A percentile compares a stretch with the other conserved stretches of the same genome.
phyloP scores from a whole-genome alignment of 257 asterid species.

The Hygrophila difformis region DNA sequence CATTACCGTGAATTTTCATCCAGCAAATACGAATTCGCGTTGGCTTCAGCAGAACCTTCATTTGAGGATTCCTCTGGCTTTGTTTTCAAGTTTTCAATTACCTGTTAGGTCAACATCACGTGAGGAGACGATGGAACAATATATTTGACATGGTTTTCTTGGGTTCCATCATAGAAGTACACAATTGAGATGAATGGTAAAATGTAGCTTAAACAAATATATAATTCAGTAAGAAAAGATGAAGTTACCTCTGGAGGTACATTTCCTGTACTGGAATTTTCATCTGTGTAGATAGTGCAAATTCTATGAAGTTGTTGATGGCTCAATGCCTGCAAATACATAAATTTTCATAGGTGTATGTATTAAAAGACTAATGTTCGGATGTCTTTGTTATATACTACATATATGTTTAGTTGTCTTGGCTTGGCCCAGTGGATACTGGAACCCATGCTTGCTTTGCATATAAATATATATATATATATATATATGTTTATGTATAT shows the following conservation, averaged over 20 bases:
- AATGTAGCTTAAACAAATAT: background rate
- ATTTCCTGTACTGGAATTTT: conserved; percentile 34
- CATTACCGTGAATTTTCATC: conserved; percentile 62
- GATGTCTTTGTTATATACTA: no score
- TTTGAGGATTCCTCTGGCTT: conserved; percentile 18
- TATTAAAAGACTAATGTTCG: no score
- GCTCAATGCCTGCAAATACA: conserved; percentile 48
- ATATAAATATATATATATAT: no score
- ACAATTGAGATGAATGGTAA: background rate
- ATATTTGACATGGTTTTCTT: no score
- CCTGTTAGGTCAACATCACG: conserved; percentile 24
- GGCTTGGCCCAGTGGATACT: no score
- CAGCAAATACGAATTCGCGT: conserved; percentile 39
- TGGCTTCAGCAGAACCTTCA: conserved; percentile 34
- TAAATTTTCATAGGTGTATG: background rate
- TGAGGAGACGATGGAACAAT: background rate
- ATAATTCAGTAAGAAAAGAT: background rate
- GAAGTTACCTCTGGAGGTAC: conserved; percentile 52
- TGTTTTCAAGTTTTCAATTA: conserved; percentile 42
- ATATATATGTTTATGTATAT: no score
- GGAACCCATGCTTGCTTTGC: no score
- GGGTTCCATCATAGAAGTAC: background rate
- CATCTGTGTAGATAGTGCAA: conserved; percentile 53
- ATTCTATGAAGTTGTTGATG: conserved; percentile 66
- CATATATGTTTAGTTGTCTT: no score